Evolutionary conservation across 208 protist genomes (phyloP).

Genomic region (Acanthamoeba lenticulata): DNA sequence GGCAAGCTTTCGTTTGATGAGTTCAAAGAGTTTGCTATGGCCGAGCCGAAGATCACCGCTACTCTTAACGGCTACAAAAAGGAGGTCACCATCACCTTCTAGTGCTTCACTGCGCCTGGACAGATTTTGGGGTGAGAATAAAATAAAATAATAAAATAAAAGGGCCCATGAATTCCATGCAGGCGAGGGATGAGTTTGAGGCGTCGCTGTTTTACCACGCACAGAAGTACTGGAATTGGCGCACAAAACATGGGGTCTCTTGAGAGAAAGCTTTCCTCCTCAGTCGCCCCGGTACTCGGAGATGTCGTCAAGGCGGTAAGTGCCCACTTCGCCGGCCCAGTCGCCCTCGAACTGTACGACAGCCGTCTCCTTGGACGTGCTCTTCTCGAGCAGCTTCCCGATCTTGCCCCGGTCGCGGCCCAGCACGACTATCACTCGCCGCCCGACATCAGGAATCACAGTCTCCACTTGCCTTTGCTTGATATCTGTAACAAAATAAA

Average conservation of each 20-base stretch:
- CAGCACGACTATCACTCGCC: constrained; percentile 9
- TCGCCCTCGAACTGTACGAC: constrained; percentile 21
- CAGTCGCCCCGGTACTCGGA: not conserved
- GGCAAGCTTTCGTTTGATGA: constrained; percentile 79
- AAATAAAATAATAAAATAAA: no score
- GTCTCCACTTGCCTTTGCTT: constrained; percentile 8
- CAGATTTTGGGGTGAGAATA: no score
- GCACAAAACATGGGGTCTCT: no score
- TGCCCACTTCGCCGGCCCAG: not conserved
- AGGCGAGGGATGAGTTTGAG: no score
- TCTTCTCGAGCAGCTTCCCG: not conserved
- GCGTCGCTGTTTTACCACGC: no score
- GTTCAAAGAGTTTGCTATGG: constrained; percentile 80
- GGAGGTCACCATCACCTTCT: constrained; percentile 81
- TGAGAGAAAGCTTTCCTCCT: no score
- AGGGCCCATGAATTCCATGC: no score
- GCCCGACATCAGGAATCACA: not conserved
- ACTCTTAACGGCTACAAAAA: constrained; percentile 80
- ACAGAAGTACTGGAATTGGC: no score
- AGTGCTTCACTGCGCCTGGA: no score
- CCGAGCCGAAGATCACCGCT: constrained; percentile 80
- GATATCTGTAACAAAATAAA: not conserved
- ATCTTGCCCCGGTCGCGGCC: not conserved
- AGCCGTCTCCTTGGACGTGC: not conserved
- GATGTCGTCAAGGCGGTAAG: not conserved